phyloP scores from a whole-genome alignment of 2,329 filamentous ascomycete genomes.

The Arthroderma uncinatum region DNA sequence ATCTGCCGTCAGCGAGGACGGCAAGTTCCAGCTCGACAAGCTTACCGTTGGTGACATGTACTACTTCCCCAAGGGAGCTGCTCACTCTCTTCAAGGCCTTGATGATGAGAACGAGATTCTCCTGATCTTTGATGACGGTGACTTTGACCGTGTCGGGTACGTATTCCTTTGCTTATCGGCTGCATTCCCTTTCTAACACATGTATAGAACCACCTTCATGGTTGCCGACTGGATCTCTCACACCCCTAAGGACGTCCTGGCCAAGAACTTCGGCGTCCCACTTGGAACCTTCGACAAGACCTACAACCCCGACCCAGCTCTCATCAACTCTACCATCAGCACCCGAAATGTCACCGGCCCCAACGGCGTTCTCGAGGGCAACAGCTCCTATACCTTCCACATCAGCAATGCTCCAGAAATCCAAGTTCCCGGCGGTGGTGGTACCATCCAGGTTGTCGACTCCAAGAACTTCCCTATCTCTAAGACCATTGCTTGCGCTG shows the following conservation, averaged over 20 bases:
- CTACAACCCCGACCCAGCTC: constrained; percentile 50
- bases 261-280: constrained; percentile 58
- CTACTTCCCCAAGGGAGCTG: constrained; percentile 57
- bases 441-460: constrained; percentile 54
- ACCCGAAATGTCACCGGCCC: constrained; percentile 39
- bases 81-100: constrained; percentile 52
- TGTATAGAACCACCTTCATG: constrained; percentile 54
- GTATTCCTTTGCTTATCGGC: constrained; percentile 11
- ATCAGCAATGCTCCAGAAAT: constrained; percentile 46
- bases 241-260: constrained; percentile 52
- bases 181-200: background rate
- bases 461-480: constrained; percentile 55
- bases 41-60: constrained; percentile 54
- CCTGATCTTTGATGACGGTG: constrained; percentile 54
- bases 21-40: constrained; percentile 44
- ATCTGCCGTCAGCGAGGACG: constrained; percentile 52
- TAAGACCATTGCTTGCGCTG: constrained; percentile 54
- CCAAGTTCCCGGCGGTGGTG: constrained; percentile 50
- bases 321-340: constrained; percentile 46
- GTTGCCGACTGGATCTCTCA: constrained; percentile 60
- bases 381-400: constrained; percentile 53
- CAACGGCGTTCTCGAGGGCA: constrained; percentile 42
- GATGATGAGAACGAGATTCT: constrained; percentile 58
- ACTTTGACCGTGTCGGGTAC: constrained; percentile 53
- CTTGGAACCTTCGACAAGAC: constrained; percentile 49